Conservation (phyloP, 768 basidiomycete genomes). For the Neoboletus magnificus region DNA sequence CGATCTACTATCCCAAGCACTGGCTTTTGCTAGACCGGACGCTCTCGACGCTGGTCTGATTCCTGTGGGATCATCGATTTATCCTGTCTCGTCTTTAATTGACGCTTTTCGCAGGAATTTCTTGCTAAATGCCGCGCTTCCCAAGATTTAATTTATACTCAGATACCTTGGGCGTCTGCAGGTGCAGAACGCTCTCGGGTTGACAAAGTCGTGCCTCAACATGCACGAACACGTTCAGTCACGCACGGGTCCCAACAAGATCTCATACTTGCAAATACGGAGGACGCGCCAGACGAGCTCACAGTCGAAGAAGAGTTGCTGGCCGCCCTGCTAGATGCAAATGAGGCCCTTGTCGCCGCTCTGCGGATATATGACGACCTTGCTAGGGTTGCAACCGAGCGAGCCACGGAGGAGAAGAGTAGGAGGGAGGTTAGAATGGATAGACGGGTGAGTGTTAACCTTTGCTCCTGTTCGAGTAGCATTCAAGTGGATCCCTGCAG, state of each 20-base stretch:
- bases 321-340: conserved; percentile 67
- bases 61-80: conserved; percentile 42
- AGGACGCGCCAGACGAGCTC: conserved; percentile 39
- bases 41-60: conserved; percentile 65
- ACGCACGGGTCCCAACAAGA: conserved; percentile 22
- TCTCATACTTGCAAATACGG: conserved; percentile 21
- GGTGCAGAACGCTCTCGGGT: conserved; percentile 69
- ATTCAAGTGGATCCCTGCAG: conserved; percentile 7
- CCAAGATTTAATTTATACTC: conserved; percentile 80
- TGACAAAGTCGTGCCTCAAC: conserved; percentile 19
- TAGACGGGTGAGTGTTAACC: conserved; percentile 49
- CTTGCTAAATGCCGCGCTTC: conserved; percentile 73
- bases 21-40: conserved; percentile 67
- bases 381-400: conserved; percentile 57
- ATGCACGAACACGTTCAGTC: conserved; percentile 16
- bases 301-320: conserved; percentile 77
- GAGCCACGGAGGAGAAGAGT: conserved; percentile 62
- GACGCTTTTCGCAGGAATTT: conserved; percentile 62
- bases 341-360: conserved; percentile 66
- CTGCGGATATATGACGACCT: conserved; percentile 77
- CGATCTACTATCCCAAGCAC: conserved; percentile 62
- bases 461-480: conserved; percentile 16
- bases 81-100: neutral
- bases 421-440: conserved; percentile 65
- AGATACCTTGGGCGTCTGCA: conserved; percentile 89